Base-by-base conservation (phyloP, 2,329 filamentous ascomycete genomes). In the Albifimbria verrucaria region DNA sequence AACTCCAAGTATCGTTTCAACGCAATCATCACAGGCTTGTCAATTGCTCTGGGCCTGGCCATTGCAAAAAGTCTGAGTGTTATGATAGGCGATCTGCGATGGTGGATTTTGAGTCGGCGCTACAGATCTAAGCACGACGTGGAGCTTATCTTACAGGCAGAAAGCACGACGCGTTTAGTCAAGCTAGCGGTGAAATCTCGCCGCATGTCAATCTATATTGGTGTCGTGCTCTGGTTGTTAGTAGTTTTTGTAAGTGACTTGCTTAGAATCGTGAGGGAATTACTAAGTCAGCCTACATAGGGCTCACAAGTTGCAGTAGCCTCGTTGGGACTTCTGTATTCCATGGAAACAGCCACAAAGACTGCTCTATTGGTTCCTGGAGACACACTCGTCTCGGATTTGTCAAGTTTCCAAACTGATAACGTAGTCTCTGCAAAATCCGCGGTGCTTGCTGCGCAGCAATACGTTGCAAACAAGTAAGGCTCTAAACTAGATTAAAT, bases 11-110 rank as follows among this genome's bases (percentile, higher is more conserved):
- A 64, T 21, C 49, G 64, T 28, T 73, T 66, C 55, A 73, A 73
- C 54, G 60, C 68, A 0, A 54, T 71, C 23, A 68, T 70, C 18
- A 72, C 69, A 0, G 70, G 64, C 1, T 61, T 73, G 10, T 68
- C 66, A 50, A 72, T 74, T 48, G 57, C 61, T 1, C 57, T 73
- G 41, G 67, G 69, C 55, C 50, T 74, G 23, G 68, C 69, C 51
- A 64, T 72, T 39, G 63, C 66, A 9, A 69, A 59, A 53, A 63
- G 65, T 9, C 63, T 74, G 44, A 71, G 70, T 48, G 63, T 63
- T 45, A 69, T 73, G 61, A 66, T 70, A 3, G 56, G 65, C 11
- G 68, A 72, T 51, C 60, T 71, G 56, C 61, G 71, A 20, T 74
- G 72, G 72, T 68, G 67, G 53, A 67, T 73, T 26, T 55, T 74